Evolutionary conservation across 495 filamentous ascomycete genomes (phyloP).

Genomic region (Lichina pygmaea): DNA sequence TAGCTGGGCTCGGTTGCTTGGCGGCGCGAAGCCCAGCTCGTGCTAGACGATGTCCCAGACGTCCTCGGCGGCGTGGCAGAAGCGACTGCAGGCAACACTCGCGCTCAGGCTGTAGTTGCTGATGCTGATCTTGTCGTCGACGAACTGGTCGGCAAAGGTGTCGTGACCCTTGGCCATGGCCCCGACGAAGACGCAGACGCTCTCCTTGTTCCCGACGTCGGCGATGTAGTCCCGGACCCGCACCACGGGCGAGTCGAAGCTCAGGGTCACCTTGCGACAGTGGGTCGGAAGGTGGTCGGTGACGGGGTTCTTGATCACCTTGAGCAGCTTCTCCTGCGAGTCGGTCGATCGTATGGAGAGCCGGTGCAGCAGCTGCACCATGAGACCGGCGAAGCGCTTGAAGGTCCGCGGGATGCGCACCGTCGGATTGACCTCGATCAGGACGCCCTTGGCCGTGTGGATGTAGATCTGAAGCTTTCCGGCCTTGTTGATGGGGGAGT

Average conservation of each 20-base stretch:
- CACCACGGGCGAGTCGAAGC: slow-evolving; percentile 69
- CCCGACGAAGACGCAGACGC: slow-evolving; percentile 89
- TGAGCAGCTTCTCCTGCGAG: slow-evolving; percentile 87
- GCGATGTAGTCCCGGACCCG: slow-evolving; percentile 73
- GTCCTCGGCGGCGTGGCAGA: slow-evolving; percentile 95
- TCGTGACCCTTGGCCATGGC: slow-evolving; percentile 95
- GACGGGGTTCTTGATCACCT: slow-evolving; percentile 93
- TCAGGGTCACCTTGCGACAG: slow-evolving; percentile 89
- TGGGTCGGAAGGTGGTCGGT: slow-evolving; percentile 89
- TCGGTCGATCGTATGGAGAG: slow-evolving; percentile 87
- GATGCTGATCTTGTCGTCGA: slow-evolving; percentile 92
- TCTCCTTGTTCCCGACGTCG: slow-evolving; percentile 51
- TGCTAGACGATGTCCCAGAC: slow-evolving; percentile 72
- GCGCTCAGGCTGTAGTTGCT: slow-evolving; percentile 93
- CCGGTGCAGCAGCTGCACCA: slow-evolving; percentile 96
- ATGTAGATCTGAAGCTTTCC: slow-evolving; percentile 96
- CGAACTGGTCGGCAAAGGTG: slow-evolving; percentile 80
- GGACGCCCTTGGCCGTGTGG: slow-evolving; percentile 80
- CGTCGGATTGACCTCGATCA: slow-evolving; percentile 91
- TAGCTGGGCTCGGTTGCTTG: no score
- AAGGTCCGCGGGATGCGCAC: slow-evolving; percentile 94
- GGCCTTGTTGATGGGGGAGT: slow-evolving; percentile 95
- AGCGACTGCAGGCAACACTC: slow-evolving; percentile 95
- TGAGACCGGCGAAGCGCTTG: slow-evolving; percentile 92
- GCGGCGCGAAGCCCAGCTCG: not conserved